These are phyloP conservation scores for Coniosporium tulheliwenetii DNA, from an alignment of 2,329 filamentous ascomycete species.

Conservation along the genomic window DNA sequence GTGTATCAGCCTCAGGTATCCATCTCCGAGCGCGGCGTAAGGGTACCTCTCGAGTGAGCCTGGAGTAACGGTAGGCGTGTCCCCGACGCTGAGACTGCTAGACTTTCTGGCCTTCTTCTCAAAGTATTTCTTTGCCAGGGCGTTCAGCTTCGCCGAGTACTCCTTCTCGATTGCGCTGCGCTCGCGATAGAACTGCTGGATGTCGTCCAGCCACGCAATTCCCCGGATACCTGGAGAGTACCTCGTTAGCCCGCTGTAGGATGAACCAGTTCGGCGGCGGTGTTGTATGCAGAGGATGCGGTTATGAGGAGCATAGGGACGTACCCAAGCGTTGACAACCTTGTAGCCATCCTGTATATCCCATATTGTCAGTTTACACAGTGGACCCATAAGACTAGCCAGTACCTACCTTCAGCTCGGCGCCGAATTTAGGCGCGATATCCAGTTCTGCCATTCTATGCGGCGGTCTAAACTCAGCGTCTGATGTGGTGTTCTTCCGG, in stretches of 20 bases:
- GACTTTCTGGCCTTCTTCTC: slow-evolving; percentile 92
- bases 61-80: slow-evolving; percentile 82
- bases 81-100: slow-evolving; percentile 77
- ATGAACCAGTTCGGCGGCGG: background rate
- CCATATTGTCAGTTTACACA: background rate
- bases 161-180: slow-evolving; percentile 91
- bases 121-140: slow-evolving; percentile 87
- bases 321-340: slow-evolving; percentile 76
- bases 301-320: slow-evolving; percentile 6
- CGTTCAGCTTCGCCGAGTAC: slow-evolving; percentile 76
- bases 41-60: slow-evolving; percentile 76
- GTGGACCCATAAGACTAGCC: background rate
- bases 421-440: slow-evolving; percentile 72
- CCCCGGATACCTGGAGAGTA: slow-evolving; percentile 48
- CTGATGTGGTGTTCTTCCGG: no score
- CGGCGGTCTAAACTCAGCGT: no score
- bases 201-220: slow-evolving; percentile 89
- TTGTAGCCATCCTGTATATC: slow-evolving; percentile 77
- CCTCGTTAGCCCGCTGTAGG: slow-evolving; percentile 9
- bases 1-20: background rate
- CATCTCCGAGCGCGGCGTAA: background rate
- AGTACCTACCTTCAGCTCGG: slow-evolving; percentile 68
- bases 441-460: slow-evolving; percentile 64
- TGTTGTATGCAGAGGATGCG: background rate
- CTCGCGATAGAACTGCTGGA: slow-evolving; percentile 95